Evolutionary conservation across 139 green algal species (phyloP).

Genomic region (Closterium sp.): DNA sequence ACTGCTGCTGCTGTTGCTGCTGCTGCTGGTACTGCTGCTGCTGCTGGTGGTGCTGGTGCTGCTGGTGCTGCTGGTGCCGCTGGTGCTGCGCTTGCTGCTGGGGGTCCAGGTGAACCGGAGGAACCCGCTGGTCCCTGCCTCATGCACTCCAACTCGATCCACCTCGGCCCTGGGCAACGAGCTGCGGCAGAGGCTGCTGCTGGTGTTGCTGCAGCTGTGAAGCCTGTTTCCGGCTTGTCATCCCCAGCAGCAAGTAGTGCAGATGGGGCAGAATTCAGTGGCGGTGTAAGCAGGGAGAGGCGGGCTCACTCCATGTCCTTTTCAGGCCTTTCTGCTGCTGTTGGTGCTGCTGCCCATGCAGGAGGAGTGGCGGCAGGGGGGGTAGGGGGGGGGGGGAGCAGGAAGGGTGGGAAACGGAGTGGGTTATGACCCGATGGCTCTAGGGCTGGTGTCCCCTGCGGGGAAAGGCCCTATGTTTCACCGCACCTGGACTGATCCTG

Average conservation of each 20-base stretch:
- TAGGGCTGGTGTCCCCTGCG: background rate
- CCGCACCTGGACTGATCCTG: background rate
- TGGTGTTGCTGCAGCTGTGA: background rate
- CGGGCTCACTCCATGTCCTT: background rate
- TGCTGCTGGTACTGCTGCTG: background rate
- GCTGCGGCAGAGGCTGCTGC: background rate
- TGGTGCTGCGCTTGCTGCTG: background rate
- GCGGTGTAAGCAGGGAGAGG: background rate
- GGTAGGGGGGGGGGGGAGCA: background rate
- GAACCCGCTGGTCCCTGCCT: background rate
- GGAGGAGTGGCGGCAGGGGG: background rate
- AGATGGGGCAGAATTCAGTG: background rate
- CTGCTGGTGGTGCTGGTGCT: background rate
- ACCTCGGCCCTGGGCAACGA: background rate
- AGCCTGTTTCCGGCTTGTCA: too few species aligned
- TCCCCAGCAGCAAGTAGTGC: too few species aligned
- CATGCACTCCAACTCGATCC: background rate
- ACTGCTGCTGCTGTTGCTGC: background rate
- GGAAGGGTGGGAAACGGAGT: background rate
- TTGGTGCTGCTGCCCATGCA: background rate
- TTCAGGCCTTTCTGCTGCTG: background rate
- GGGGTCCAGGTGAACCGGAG: background rate
- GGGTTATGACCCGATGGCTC: background rate
- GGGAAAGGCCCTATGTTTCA: background rate
- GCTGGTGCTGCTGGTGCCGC: background rate